Conservation (phyloP, 1,284 basidiomycete genomes). For the Cutaneotrichosporon spelunceum region DNA sequence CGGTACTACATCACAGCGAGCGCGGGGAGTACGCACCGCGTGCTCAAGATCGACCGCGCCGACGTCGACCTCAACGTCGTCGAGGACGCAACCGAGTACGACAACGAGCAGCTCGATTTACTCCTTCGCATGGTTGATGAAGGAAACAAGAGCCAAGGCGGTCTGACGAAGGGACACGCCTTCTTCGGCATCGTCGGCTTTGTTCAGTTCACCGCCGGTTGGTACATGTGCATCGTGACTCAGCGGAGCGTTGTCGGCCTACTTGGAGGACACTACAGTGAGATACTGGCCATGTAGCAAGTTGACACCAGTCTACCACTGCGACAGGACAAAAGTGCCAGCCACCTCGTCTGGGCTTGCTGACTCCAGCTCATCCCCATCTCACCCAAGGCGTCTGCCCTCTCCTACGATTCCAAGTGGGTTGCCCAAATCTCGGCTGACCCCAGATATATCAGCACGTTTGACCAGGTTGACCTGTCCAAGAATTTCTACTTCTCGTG, state of each 20-base stretch:
- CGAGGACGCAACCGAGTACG: constrained; percentile 85
- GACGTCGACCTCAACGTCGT: constrained; percentile 68
- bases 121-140: constrained; percentile 93
- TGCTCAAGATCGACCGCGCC: constrained; percentile 87
- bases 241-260: constrained; percentile 89
- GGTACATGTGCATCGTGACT: constrained; percentile 86
- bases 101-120: constrained; percentile 78
- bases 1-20: constrained; percentile 85
- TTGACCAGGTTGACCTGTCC: constrained; percentile 94
- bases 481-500: constrained; percentile 99
- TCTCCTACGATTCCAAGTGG: constrained; percentile 72
- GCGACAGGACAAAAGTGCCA: constrained; percentile 79
- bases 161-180: constrained; percentile 73
- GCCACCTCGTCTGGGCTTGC: background rate
- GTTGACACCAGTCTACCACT: constrained; percentile 70
- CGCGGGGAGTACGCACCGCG: constrained; percentile 62
- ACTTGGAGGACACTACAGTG: constrained; percentile 84
- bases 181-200: constrained; percentile 72
- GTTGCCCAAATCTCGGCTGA: constrained; percentile 19
- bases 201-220: constrained; percentile 81
- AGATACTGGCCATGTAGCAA: constrained; percentile 10
- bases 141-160: constrained; percentile 82
- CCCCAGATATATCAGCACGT: constrained; percentile 70
- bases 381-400: constrained; percentile 59
- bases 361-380: constrained; percentile 42